Conservation (phyloP, 2,329 filamentous ascomycete species). For the Beauveria sp. region DNA sequence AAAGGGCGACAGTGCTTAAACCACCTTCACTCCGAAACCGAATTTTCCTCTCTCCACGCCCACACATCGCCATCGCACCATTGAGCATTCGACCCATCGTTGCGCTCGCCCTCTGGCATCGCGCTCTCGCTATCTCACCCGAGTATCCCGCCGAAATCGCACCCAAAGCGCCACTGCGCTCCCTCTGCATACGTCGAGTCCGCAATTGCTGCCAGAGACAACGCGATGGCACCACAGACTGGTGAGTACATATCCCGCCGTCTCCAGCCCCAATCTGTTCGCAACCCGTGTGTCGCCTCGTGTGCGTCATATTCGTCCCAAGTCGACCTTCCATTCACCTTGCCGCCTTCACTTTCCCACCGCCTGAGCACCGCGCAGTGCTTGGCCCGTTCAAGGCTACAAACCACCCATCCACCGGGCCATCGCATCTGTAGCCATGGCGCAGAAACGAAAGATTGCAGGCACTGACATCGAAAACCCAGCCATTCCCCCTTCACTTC, state of each 20-base stretch:
- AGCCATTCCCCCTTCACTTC: slow-evolving; percentile 53
- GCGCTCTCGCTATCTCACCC: not conserved
- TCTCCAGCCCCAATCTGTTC: not conserved
- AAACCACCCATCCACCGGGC: not conserved
- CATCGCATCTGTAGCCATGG: slow-evolving; percentile 19
- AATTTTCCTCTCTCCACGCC: slow-evolving; percentile 2
- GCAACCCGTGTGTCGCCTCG: not conserved
- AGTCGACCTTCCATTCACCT: not conserved
- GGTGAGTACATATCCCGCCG: slow-evolving; percentile 13
- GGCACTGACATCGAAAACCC: slow-evolving; percentile 30
- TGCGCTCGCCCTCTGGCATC: not conserved
- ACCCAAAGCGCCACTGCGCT: not conserved
- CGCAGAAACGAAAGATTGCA: slow-evolving; percentile 29
- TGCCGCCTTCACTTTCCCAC: slow-evolving; percentile 7
- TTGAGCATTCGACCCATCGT: not conserved
- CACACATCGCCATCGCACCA: slow-evolving; percentile 1
- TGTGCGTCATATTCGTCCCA: not conserved
- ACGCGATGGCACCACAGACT: slow-evolving; percentile 16
- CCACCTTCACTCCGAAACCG: slow-evolving; percentile 2
- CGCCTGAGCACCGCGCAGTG: not conserved
- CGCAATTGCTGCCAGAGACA: not conserved
- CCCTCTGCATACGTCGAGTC: not conserved
- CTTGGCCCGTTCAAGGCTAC: not conserved
- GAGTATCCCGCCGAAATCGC: not conserved
- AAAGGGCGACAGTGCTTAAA: slow-evolving; percentile 7